Base-by-base conservation (phyloP, 331 rosid genomes). In the Malus hybrid region DNA sequence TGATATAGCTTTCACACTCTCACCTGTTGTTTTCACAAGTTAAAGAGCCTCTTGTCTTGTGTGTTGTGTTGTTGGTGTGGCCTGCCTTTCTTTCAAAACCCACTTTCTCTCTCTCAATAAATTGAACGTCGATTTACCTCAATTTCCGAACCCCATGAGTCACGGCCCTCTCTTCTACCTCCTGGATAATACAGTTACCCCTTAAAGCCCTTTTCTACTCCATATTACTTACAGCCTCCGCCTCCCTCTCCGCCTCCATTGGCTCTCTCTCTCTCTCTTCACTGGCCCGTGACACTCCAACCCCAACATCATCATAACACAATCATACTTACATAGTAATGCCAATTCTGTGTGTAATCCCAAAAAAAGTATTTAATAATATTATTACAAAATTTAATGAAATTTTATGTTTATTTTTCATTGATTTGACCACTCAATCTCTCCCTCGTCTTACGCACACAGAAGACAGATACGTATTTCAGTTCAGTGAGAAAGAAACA, bases 341-440 rank as follows among this genome's bases (percentile, higher is more conserved):
- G 48, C 36, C 30, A 58, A 58, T 20, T 72, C 44, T 36, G 10
- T 36, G 36, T 62, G 32, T 2, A 62, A 26, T 3, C 66, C 66
- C 9, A 33, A 72, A 72, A 42, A 42, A 44, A 12, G 16, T 44
- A 44, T 44, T 44, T 44, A 44, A 44, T 11, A 72, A 34, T 39
- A 33, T 52, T 32, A 2, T 19, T 29, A 52, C 2, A 48, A 53
- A 70, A 55, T 16, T 63, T 24, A 28, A 20, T 14, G 39, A 57
- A 72, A 42, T 73, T 73, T 53, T 18, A 64, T 61, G 58, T 61
- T 19, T 26, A 9, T 26, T 65, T 65, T 61, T 80, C 57, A 44
- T 71, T 91, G 98, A 94, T 94, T 94, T 94, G 98, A 94, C 98
- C 83, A 82, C 88, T 86, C 98, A 68, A 79, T 88, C 85, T 87